Evolutionary conservation across 805 yeast genomes (phyloP), one percentile per base, ranked within the genome.

Genomic region (Candida tallmaniae): DNA sequence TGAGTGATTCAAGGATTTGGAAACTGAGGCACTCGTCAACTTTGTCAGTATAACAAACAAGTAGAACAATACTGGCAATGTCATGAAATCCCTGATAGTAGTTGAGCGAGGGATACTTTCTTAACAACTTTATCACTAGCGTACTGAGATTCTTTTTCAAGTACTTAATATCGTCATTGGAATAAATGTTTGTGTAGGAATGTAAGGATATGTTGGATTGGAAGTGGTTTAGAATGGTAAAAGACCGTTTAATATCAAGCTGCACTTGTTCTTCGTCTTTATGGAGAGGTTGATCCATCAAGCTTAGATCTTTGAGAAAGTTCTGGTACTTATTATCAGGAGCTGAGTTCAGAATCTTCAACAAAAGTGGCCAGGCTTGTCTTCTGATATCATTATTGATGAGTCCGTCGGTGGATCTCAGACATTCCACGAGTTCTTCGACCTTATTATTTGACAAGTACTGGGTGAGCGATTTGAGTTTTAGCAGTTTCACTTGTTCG

Each of bases 71-170:
- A 23, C 84, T 70, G 1, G 86, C 88, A 14, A 93, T 65, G 48
- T 93, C 97, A 56, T 90, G 97, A 55, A 73, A 86, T 0, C 98
- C 98, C 58, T 90, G 98, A 55, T 88, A 90, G 56, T 90, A 90
- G 39, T 76, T 66, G 27, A 89, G 61, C 3, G 56, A 48, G 0
- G 89, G 89, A 44, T 80, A 62, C 11, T 65, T 68, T 25, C 86
- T 59, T 10, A 93, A 62, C 2, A 87, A 64, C 13, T 64, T 62
- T 10, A 73, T 56, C 3, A 86, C 70, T 10, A 80, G 42, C 4
- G 53, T 53, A 16, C 49, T 52, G 32, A 80, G 59, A 30, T 68
- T 51, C 17, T 51, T 50, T 39, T 72, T 65, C 31, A 78, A 56
- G n/a, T 38, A 34, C 30, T 47, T 45, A 28, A 54, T 37, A 41